A percentile compares a stretch with the other conserved stretches of the same genome.
Conservation (phyloP, 2,329 filamentous ascomycete genomes). For the Trichophyton schoenleinii region DNA sequence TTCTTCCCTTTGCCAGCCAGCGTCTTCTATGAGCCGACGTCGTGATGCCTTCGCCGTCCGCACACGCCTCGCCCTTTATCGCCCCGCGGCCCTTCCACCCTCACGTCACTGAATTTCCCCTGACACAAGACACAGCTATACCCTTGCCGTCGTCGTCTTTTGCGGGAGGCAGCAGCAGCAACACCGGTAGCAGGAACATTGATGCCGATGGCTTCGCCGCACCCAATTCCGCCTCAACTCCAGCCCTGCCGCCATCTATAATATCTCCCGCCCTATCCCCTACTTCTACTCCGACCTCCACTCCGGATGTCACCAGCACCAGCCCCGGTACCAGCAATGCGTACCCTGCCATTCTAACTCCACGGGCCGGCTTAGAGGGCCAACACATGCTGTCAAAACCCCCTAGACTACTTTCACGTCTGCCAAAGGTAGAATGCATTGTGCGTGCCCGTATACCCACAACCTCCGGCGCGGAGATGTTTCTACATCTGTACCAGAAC, state of each 20-base stretch:
- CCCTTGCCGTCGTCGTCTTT: background rate
- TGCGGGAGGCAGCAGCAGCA: background rate
- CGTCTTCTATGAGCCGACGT: background rate
- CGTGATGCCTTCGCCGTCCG: conserved; percentile 44
- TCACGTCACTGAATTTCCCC: conserved; percentile 16
- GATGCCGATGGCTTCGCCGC: conserved; percentile 15
- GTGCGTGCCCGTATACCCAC: conserved; percentile 93
- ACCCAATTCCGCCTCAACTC: conserved; percentile 19
- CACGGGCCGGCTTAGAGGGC: conserved; percentile 15
- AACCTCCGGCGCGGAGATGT: conserved; percentile 87
- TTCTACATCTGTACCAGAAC: conserved; percentile 87
- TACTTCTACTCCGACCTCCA: conserved; percentile 23
- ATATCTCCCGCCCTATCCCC: conserved; percentile 42
- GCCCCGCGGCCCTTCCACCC: conserved; percentile 26
- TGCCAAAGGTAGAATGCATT: conserved; percentile 83
- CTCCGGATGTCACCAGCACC: conserved; percentile 12
- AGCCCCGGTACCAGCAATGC: conserved; percentile 18
- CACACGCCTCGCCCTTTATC: conserved; percentile 41
- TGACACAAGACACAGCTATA: conserved; percentile 9
- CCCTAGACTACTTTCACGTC: conserved; percentile 58
- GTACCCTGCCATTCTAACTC: conserved; percentile 17
- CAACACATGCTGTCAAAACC: conserved; percentile 37
- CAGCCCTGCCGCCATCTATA: conserved; percentile 40
- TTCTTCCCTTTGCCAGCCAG: too few species aligned
- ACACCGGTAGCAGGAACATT: conserved; percentile 2